Percentiles rank a stretch among this genome's conserved stretches.
Conservation (phyloP, 2,329 filamentous ascomycete genomes). For the Thelonectria discophora region DNA sequence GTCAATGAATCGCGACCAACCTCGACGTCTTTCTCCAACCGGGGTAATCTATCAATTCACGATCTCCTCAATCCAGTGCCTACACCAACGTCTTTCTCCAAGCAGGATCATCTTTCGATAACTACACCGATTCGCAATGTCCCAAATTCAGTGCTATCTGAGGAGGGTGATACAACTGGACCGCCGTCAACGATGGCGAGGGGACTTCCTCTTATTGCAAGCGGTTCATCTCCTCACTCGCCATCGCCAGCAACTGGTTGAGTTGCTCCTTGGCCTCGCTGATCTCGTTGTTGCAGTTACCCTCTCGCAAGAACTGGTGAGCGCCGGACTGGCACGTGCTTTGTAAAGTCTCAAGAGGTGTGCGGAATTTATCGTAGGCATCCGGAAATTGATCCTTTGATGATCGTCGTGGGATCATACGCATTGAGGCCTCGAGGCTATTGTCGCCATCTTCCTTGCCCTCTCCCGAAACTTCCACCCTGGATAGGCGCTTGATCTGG, state of each 20-base stretch:
- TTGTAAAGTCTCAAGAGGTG: conserved; percentile 81
- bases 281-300: conserved; percentile 83
- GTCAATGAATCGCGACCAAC: no score
- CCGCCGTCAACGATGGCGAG: no score
- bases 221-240: conserved; percentile 67
- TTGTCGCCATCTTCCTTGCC: conserved; percentile 52
- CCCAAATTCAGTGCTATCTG: no score
- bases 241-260: conserved; percentile 67
- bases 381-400: conserved; percentile 52
- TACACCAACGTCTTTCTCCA: no score
- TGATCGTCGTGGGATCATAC: conserved; percentile 46
- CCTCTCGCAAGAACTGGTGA: conserved; percentile 88
- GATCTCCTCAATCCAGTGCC: no score
- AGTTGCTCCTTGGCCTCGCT: conserved; percentile 73
- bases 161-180: no score
- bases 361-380: conserved; percentile 79
- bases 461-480: conserved; percentile 65
- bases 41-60: no score
- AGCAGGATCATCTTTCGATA: no score
- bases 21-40: no score
- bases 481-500: conserved; percentile 67
- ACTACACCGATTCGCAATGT: no score
- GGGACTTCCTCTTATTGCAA: conserved; percentile 64
- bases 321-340: conserved; percentile 85
- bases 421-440: conserved; percentile 47